Evolutionary conservation across 164 flowering plant species (phyloP), one percentile per base, ranked within the genome.

Genomic region (Liriodendron chinense): DNA sequence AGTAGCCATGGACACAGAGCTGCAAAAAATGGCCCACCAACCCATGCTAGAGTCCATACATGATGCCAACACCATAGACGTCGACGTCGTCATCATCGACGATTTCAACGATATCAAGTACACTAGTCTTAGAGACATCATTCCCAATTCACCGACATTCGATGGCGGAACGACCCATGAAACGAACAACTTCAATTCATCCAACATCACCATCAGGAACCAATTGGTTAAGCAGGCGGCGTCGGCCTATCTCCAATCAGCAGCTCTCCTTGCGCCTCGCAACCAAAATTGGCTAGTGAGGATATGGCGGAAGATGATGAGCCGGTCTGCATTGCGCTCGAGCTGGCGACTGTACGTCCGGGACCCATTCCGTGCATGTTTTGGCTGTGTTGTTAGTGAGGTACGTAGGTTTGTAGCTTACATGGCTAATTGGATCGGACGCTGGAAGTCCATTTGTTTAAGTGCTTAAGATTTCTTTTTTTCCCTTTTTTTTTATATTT

Each of bases 161-260:
- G 49, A 66, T 18, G 24, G 71, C 25, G 3, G 6, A 34, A 0
- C 47, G 7, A n/a, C 61, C 28, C 68, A 76, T 4, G 79, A 71
- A 4, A 28, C 43, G 2, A 49, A 66, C 34, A 73, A 57, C 3
- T 77, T 83, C 34, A 79, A 80, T 64, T 78, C 84, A 0, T 73
- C 85, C 0, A 82, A 75, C 71, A 86, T 88, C 9, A 26, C 79
- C 20, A 88, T 91, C 18, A 69, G 84, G 47, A 88, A 89, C 74
- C 83, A 84, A 48, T 53, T 91, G 76, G 92, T 91, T 1, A 88
- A 89, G 83, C 83, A 79, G 7, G 91, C 94, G 1, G 94, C 94
- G 2, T 88, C 91, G 0, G 89, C 84, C 0, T 91, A 89, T 24
- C 80, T 91, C 9, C 92, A 86, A 16, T 89, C 91, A 0, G 75